Evolutionary conservation across 352 stramenopile species (phyloP).

Genomic region (Phytophthora cactorum): DNA sequence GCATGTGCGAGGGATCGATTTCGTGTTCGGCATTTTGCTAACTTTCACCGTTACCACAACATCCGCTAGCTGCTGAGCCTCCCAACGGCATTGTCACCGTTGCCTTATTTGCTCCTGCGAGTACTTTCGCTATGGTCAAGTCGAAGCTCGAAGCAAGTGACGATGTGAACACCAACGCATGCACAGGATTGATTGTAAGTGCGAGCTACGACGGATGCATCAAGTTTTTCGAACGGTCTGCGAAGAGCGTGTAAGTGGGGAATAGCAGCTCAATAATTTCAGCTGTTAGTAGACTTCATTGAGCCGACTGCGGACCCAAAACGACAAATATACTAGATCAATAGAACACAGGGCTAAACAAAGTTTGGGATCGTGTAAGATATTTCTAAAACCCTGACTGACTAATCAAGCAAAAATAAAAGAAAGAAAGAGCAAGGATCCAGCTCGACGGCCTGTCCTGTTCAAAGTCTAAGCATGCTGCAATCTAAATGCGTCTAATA

Average conservation of each 20-base stretch:
- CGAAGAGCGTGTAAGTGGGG: conserved; percentile 41
- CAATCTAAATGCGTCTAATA: no score
- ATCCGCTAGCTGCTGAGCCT: conserved; percentile 56
- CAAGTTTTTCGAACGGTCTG: conserved; percentile 73
- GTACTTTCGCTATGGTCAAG: conserved; percentile 84
- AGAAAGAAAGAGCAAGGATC: no score
- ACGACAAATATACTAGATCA: not conserved
- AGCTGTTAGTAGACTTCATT: not conserved
- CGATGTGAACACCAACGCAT: conserved; percentile 70
- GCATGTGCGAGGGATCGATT: not conserved
- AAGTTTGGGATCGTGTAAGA: no score
- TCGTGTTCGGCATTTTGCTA: not conserved
- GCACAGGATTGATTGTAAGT: conserved; percentile 79
- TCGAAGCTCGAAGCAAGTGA: conserved; percentile 67
- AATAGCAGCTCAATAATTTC: conserved; percentile 4
- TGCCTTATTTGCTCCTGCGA: conserved; percentile 79
- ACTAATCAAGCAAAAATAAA: no score
- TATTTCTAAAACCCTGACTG: no score
- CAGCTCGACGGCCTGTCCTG: no score
- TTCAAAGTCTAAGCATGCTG: no score
- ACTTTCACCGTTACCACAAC: not conserved
- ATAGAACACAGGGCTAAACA: not conserved
- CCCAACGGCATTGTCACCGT: conserved; percentile 82
- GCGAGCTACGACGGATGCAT: conserved; percentile 89
- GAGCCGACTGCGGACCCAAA: not conserved